Base-by-base conservation (phyloP, 768 basidiomycete species). In the Obba rivulosa region DNA sequence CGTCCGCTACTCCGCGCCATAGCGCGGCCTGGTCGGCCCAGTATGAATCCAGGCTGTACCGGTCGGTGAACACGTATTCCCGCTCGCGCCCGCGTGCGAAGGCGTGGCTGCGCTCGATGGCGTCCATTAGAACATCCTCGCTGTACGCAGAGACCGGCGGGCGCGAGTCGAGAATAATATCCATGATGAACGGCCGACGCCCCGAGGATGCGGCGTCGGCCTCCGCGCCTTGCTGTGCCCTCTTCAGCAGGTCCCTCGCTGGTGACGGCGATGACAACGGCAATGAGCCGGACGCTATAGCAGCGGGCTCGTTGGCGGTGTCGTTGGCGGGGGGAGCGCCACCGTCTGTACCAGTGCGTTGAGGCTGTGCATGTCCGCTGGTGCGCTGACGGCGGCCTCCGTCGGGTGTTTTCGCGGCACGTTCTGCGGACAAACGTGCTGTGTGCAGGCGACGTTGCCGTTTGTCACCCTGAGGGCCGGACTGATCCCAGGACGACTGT, bases 151-250 rank as follows among this genome's bases (percentile, higher is more conserved):
- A 55, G 37, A 52, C 54, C 38, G 60, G 63, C 34, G 68, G 63
- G 54, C 62, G 63, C 35, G 70, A 61, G 53, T 73, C 74, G 48
- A 79, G 65, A 51, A 77, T 62, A 48, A 75, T 57, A 57, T 76
- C 76, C 75, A 76, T 78, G 52, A 74, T 62, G 34, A 61, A 73
- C 54, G 62, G 66, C 41, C 53, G 66, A 25, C 59, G 63, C 45
- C 68, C 62, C 52, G 58, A 57, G 54, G 57, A 53, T 41, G 58
- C 62, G 43, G 61, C 57, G 56, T 66, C 63, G 22, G 54, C 44
- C 40, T 48, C 60, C n/a, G 54, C 56, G n/a, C 49, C 48, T 37
- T 44, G 53, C 41, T 45, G 60, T 21, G 60, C 61, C 11, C 53
- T 51, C 42, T 49, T 45, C 25, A 60, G 38, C 11, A 58, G 44